Conservation (phyloP, 2,329 filamentous ascomycete species). For the Hirsutella thompsonii region DNA sequence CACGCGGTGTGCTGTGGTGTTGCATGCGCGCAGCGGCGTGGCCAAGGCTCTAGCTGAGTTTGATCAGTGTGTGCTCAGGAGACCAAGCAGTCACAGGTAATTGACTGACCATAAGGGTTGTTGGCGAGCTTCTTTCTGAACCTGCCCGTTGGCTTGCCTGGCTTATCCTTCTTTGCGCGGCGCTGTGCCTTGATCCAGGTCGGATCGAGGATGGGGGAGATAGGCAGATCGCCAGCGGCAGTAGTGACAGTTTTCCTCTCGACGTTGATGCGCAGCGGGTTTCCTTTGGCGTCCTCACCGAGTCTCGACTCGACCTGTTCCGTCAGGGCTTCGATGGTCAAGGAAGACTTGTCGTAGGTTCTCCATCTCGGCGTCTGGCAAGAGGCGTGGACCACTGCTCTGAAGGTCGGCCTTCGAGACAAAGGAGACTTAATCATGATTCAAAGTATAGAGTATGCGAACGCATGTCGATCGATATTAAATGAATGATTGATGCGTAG, state of each 20-base stretch:
- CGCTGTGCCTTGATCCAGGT: conserved; percentile 30
- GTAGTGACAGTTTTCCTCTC: conserved; percentile 31
- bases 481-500: too few species aligned
- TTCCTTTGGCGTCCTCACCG: conserved; percentile 14
- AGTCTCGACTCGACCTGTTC: conserved; percentile 19
- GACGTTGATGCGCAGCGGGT: conserved; percentile 21
- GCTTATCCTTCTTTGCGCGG: conserved; percentile 25
- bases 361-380: conserved; percentile 15
- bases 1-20: conserved; percentile 30
- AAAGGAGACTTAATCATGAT: conserved; percentile 16
- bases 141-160: conserved; percentile 19
- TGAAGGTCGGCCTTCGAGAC: conserved; percentile 7
- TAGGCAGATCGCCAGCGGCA: conserved; percentile 30
- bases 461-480: conserved; percentile 5
- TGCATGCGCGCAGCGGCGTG: conserved; percentile 44
- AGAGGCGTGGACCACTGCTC: background rate
- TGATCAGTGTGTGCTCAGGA: too few species aligned
- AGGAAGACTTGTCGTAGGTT: conserved; percentile 16
- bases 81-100: too few species aligned
- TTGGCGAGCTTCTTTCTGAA: conserved; percentile 46
- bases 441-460: conserved; percentile 3
- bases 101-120: conserved; percentile 52
- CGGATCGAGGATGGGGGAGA: conserved; percentile 42
- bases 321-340: conserved; percentile 17
- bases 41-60: conserved; percentile 47